These are phyloP conservation scores for Pluteus cervinus DNA, from an alignment of 768 basidiomycete species.

Conservation along the genomic window DNA sequence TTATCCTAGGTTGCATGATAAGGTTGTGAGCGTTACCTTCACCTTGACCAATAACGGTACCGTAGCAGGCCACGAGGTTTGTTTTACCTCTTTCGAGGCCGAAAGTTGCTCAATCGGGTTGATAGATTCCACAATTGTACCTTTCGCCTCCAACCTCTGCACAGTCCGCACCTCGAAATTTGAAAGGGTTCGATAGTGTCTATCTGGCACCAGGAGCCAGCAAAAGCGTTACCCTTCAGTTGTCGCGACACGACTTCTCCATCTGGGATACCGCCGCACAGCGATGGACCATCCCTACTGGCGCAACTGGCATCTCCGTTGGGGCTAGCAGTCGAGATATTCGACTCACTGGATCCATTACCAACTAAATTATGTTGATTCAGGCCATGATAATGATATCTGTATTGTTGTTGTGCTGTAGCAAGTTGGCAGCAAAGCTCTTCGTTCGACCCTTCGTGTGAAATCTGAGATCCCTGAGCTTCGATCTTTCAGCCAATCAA, in stretches of 20 bases:
- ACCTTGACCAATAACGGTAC: slow-evolving; percentile 47
- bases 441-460: no score
- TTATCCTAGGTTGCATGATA: slow-evolving; percentile 41
- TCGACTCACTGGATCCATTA: slow-evolving; percentile 34
- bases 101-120: background rate
- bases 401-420: no score
- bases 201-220: slow-evolving; percentile 38
- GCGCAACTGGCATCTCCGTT: slow-evolving; percentile 37
- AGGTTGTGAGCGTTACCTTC: slow-evolving; percentile 48
- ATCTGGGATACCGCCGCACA: slow-evolving; percentile 50
- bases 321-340: slow-evolving; percentile 48
- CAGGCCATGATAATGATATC: slow-evolving; percentile 1
- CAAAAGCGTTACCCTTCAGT: slow-evolving; percentile 37
- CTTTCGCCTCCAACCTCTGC: slow-evolving; percentile 42
- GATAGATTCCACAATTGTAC: slow-evolving; percentile 52
- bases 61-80: slow-evolving; percentile 48
- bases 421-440: no score
- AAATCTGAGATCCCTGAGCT: no score
- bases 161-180: slow-evolving; percentile 38
- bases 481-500: slow-evolving; percentile 3
- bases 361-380: slow-evolving; percentile 16
- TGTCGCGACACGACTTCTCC: slow-evolving; percentile 46
- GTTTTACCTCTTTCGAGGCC: no score
- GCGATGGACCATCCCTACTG: slow-evolving; percentile 49
- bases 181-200: slow-evolving; percentile 54